Conservation (phyloP, 306 rosid species). For the Morella rubra region DNA sequence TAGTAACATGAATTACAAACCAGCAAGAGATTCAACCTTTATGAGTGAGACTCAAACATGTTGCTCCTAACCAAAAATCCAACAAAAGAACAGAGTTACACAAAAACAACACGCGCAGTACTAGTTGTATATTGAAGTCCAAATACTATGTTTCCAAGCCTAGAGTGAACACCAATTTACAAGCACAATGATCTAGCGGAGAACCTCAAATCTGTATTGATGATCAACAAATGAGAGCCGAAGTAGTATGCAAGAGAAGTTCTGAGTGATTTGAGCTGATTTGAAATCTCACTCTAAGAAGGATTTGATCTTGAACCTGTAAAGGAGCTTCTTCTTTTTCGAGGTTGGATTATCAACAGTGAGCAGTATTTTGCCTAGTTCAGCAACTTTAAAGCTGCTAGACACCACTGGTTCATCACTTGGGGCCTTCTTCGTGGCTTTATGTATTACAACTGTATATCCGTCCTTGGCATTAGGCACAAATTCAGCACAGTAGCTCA, state of each 20-base stretch:
- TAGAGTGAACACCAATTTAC: conserved; percentile 33
- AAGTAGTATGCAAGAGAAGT: conserved; percentile 14
- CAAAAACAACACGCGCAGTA: neutral
- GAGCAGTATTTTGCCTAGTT: conserved; percentile 83
- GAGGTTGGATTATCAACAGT: conserved; percentile 75
- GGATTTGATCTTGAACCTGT: conserved; percentile 91
- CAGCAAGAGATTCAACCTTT: neutral
- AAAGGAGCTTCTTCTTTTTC: conserved; percentile 80
- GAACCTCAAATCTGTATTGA: conserved; percentile 30
- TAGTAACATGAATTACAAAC: neutral
- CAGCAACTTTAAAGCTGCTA: conserved; percentile 64
- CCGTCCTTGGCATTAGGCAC: conserved; percentile 65
- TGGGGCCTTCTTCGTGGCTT: conserved; percentile 67
- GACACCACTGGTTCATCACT: conserved; percentile 76
- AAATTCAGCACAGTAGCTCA: conserved; percentile 78
- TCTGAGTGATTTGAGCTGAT: neutral
- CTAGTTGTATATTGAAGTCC: conserved; percentile 10
- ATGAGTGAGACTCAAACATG: neutral
- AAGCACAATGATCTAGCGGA: conserved; percentile 33
- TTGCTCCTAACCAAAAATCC: neutral
- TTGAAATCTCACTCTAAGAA: conserved; percentile 39
- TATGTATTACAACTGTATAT: conserved; percentile 67
- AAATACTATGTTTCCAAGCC: conserved; percentile 7
- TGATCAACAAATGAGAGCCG: conserved; percentile 24
- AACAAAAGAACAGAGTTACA: neutral